Evolutionary conservation across 2,329 filamentous ascomycete species (phyloP), one percentile per base, ranked within the genome.

Genomic region (Nannizzia gypsea): DNA sequence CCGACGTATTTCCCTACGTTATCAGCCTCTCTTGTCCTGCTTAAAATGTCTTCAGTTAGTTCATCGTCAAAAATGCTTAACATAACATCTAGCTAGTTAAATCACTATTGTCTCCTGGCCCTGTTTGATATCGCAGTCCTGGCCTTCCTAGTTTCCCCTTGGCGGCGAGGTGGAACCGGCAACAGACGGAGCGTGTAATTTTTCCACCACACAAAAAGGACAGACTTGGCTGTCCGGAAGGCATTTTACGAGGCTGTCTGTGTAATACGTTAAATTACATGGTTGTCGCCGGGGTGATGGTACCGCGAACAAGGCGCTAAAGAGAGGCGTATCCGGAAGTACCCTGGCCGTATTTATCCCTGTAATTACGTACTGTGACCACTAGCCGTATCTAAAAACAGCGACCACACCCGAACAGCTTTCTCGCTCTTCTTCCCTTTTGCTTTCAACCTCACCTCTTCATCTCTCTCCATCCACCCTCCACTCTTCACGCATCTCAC

Each of bases 401-500:
- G 55, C 46, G 57, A 58, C 61, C 46, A 61, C 61, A 63, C 57
- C 61, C 61, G 59, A 63, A 60, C 61, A 61, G 62, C 61, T 65
- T 68, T 63, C 67, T 69, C 66, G 67, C 67, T 66, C 65, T 64
- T 68, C 65, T 59, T 63, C 61, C 61, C 63, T 57, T 56, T 54
- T 63, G 56, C 60, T 59, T 62, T 65, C 68, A 67, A 67, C 66
- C 64, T 69, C 63, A 62, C 61, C 62, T 65, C 64, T 63, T 62
- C 62, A 71, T 63, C 68, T 68, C 66, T 65, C 66, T 69, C 66
- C 68, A 68, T 67, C 64, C 68, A 67, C 66, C 67, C 68, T 72
- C 71, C 68, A 73, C 73, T 73, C 73, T 73, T 68, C 70, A 75
- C 76, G 77, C 74, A 73, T 67, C 70, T 72, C 63, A 70, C 71